Base-by-base conservation (phyloP, 805 yeast species). In the Priceomyces haplophilus region DNA sequence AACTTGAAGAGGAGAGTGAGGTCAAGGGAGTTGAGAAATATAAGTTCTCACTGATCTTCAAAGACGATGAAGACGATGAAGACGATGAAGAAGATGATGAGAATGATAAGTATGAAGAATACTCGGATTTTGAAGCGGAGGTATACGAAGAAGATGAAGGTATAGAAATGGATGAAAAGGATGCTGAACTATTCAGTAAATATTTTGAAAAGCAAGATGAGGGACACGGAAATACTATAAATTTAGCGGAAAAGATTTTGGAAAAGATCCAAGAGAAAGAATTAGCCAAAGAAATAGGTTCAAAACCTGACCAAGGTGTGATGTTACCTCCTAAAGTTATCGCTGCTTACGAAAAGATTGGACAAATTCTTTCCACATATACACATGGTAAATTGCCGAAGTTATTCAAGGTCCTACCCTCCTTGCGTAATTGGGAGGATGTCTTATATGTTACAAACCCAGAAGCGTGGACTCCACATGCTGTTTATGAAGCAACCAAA, bases 301-400 rank as follows among this genome's bases (percentile, higher is more conserved):
- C 61, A 52, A 73, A 69, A 62, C 79, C 75, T 12, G 68, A 61
- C 16, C 91, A 88, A 53, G 88, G 83, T 40, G 97, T 91, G 3
- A 75, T 85, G 53, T 74, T 93, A 45, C 99, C 99, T 5, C 97
- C 97, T 44, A 90, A 93, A 62, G 98, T 93, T 43, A 89, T 93
- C 55, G 89, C 86, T 50, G 98, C 97, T 1, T 93, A 91, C 62
- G 83, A 88, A 37, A 88, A 88, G 58, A 91, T 93, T 36, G 98
- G 98, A 7, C 82, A 82, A 52, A 82, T 91, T 40, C 72, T 93
- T 46, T 76, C 88, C 16, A 81, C 95, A 3, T 93, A 95, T 80
- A 85, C 90, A 31, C 96, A 93, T 56, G 99, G 99, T 38, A 90
- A 90, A 64, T 74, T 93, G 41, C 99, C 99, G n/a, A 90, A 91